Evolutionary conservation across 2,329 filamentous ascomycete species (phyloP), one percentile per base, ranked within the genome.

Genomic region (Incumbomyces delicatus): DNA sequence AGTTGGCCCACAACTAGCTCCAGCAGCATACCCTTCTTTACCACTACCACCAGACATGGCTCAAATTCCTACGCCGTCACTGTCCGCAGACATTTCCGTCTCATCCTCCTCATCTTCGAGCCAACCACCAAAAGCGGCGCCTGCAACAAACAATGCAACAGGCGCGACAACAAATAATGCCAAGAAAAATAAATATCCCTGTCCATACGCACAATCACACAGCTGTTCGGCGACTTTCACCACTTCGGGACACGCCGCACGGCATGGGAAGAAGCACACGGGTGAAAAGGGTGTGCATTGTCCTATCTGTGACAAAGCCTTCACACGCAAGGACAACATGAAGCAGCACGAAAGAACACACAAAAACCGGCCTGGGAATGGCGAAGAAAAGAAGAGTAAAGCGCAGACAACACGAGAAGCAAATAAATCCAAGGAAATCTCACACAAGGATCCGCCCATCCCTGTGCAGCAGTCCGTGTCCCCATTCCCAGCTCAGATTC

Each of bases 321-420:
- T 82, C 58, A 81, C 78, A 11, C 75, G 78, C 52, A 82, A 82
- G 58, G 78, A 82, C 65, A 82, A 82, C 62, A 82, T 82, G 78
- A 80, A 82, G 62, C 78, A 82, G 61, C 78, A 82, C 56, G 77
- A 78, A 36, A 70, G 78, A 31, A 82, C 78, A 1, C 78, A 82
- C 59, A 71, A 74, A 41, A 48, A 48, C 16, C 45, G 35, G 13
- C 30, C 49, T 1, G 47, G 27, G 11, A 50, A 49, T 13, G 54
- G 55, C 18, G 51, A 55, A 22, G 47, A 53, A 16, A 47, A 38
- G 34, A 50, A 49, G 31, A 55, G 50, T 41, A 58, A 57, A 44
- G 56, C 56, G 14, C 52, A 53, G n/a, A 45, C 55, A 27, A 55
- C 55, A 14, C 54, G 53, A 52, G 56, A 55, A 27, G 56, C 55